Evolutionary conservation across 345 rosid species (phyloP), one percentile per base, ranked within the genome.

Genomic region (Geranium rotundifolium): DNA sequence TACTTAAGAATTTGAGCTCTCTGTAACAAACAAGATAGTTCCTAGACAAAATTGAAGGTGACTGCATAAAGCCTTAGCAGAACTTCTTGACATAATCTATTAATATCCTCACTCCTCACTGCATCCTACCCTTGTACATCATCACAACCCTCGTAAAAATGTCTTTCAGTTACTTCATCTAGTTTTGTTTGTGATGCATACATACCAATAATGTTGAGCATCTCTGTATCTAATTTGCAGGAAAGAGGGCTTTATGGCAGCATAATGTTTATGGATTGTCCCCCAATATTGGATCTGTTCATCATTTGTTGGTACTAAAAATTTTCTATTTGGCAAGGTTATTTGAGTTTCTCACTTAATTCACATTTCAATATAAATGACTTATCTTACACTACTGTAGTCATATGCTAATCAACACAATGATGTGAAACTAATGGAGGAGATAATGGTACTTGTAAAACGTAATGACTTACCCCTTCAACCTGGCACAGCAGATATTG

Each of bases 401-500:
- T 72, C 63, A 20, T 72, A 85, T 82, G 95, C 96, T 69, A 79
- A 80, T 70, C 83, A 63, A 58, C 74, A 75, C 61, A 82, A 77
- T 70, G 84, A 86, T 71, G 37, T 65, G 63, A 52, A 74, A 61
- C 80, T 89, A 59, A 79, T 91, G 95, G 84, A 67, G 69, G 87
- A 91, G 23, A 75, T 85, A 5, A 78, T 89, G 90, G 64, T 71
- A 58, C 86, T 84, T 66, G n/a, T 86, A 76, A 85, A 81, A 71
- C 68, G 19, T 58, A 89, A 89, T 73, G 69, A 68, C 63, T 65
- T 89, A 58, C 82, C 83, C 16, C 61, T 85, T 55, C 96, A 85
- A 65, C 85, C 96, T 19, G 87, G 98, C 57, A 89, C 90, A 7
- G 90, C 89, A 7, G 96, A 91, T 73, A 74, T 82, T 60, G 85